Evolutionary conservation across 768 basidiomycete genomes (phyloP).

Genomic region (Psilocybe tampanensis): DNA sequence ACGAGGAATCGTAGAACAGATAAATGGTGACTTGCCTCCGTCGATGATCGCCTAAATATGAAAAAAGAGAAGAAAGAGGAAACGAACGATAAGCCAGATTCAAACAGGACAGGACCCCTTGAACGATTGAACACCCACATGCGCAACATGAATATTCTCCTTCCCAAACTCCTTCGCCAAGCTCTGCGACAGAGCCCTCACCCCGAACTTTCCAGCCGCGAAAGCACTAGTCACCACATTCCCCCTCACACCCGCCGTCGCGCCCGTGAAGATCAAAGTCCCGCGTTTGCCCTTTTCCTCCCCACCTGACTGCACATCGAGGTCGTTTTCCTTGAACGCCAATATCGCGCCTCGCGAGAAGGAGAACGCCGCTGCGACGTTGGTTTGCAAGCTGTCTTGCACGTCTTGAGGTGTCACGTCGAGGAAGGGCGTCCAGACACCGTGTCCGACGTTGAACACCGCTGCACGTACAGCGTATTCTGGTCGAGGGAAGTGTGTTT

Average conservation of each 20-base stretch:
- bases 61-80: too few relatives aligned
- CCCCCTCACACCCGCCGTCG: conserved; percentile 67
- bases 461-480: conserved; percentile 58
- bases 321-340: conserved; percentile 58
- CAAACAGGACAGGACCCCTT: too few relatives aligned
- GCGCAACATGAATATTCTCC: conserved; percentile 76
- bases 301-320: too few relatives aligned
- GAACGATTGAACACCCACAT: conserved; percentile 62
- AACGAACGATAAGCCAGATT: too few relatives aligned
- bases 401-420: conserved; percentile 62
- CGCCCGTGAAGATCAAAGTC: conserved; percentile 72
- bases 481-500: conserved; percentile 46
- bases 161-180: conserved; percentile 76
- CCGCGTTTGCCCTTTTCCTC: conserved; percentile 55
- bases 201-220: conserved; percentile 63
- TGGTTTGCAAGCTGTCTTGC: conserved; percentile 49
- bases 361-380: conserved; percentile 60
- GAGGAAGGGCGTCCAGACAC: conserved; percentile 69
- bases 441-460: conserved; percentile 62
- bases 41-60: conserved; percentile 78
- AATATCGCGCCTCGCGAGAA: conserved; percentile 65
- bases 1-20: too few relatives aligned
- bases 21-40: conserved; percentile 45
- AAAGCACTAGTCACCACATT: conserved; percentile 63
- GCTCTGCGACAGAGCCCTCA: conserved; percentile 69